Evolutionary conservation across 768 basidiomycete genomes (phyloP), one percentile per base, ranked within the genome.

Genomic region (Strobilomyces echinocephalus): DNA sequence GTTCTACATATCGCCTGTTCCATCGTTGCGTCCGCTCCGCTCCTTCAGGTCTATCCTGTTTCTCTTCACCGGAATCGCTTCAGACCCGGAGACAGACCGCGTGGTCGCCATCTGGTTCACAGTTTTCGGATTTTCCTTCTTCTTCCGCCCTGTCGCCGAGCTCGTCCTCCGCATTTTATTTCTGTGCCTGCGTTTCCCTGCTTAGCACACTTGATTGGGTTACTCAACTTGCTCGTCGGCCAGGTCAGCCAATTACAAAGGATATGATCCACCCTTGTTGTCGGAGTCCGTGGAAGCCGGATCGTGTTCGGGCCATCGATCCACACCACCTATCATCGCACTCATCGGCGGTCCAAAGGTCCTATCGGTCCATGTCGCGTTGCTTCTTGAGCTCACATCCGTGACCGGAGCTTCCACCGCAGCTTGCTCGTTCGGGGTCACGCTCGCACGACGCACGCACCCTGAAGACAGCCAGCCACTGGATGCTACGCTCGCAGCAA

Each of bases 401-500:
- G 11, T 46, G 24, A 39, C 55, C 11, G 54, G 60, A 38, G 21
- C 47, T 46, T 50, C 54, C 35, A 40, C 63, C 35, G 64, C 61
- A 34, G 61, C 54, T 8, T 43, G 43, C 18, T 40, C 52, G 28
- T 33, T 43, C 5, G 63, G 63, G 8, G 40, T 49, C 40, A 33
- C 46, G 35, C 16, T 62, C 39, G 30, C 33, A n/a, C 46, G 1
- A 6, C 10, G 33, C 24, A 38, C 3, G 6, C 47, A 45, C 31
- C 45, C 43, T 30, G 26, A 40, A 20, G 36, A 43, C 36, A 28
- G 14, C 10, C 15, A 33, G 3, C 41, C 31, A 1, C 49, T 53
- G 8, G 50, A 58, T 42, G 6, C 56, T 16, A 47, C 54, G 46
- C 64, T 48, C 20, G 56, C 61, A 18, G 61, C 64, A 4, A 54